These are phyloP conservation scores for Moricandia moricandioides DNA, from an alignment of 345 rosid species.

Conservation along the genomic window DNA sequence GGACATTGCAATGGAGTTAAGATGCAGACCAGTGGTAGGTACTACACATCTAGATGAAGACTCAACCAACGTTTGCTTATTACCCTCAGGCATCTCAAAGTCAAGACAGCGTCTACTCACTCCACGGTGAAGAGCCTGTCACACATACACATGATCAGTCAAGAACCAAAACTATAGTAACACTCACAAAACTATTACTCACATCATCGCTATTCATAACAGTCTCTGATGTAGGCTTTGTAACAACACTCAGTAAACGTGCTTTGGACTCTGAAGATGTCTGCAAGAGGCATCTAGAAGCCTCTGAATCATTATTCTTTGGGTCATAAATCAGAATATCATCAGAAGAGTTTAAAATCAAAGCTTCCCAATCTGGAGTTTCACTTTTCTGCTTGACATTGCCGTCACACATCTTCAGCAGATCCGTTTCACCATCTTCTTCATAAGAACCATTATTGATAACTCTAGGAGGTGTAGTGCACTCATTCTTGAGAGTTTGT, in stretches of 20 bases:
- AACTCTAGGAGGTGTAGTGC: slow-evolving; percentile 45
- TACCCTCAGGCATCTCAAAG: slow-evolving; percentile 63
- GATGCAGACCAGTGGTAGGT: slow-evolving; percentile 87
- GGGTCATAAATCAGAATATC: slow-evolving; percentile 11
- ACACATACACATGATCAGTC: slow-evolving; percentile 7
- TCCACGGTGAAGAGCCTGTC: slow-evolving; percentile 58
- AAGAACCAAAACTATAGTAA: neutral
- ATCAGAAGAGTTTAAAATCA: slow-evolving; percentile 21
- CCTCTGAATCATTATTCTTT: slow-evolving; percentile 59
- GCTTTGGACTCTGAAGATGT: slow-evolving; percentile 34
- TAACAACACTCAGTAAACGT: slow-evolving; percentile 30
- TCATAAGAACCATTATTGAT: neutral
- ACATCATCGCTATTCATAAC: neutral
- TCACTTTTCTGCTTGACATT: slow-evolving; percentile 32
- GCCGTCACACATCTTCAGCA: slow-evolving; percentile 31
- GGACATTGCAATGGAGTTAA: slow-evolving; percentile 66
- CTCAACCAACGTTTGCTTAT: slow-evolving; percentile 12
- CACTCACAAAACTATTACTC: neutral
- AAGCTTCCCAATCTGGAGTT: slow-evolving; percentile 47
- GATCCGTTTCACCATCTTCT: slow-evolving; percentile 14
- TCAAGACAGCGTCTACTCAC: slow-evolving; percentile 88
- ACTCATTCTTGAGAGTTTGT: slow-evolving; percentile 42
- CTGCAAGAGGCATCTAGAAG: slow-evolving; percentile 49
- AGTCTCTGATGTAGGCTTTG: slow-evolving; percentile 16
- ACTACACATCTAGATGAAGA: slow-evolving; percentile 51